These are phyloP conservation scores for Fusarium dlaminii DNA, from an alignment of 2,329 filamentous ascomycete genomes.

Conservation along the genomic window DNA sequence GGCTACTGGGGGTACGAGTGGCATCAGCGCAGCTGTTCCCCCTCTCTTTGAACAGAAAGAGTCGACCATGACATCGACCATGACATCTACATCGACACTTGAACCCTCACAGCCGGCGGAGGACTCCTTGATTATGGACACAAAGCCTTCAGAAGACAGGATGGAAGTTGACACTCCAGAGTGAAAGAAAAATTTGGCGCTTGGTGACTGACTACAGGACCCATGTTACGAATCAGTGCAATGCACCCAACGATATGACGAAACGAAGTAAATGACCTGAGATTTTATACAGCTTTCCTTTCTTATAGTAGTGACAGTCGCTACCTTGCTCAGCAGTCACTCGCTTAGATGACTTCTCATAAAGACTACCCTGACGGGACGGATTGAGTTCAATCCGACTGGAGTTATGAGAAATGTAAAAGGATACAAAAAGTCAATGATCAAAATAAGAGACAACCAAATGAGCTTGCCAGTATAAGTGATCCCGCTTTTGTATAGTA, in stretches of 20 bases:
- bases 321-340: slow-evolving; percentile 32
- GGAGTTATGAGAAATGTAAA: slow-evolving; percentile 14
- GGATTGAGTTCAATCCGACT: slow-evolving; percentile 9
- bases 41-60: slow-evolving; percentile 42
- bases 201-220: slow-evolving; percentile 23
- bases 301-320: slow-evolving; percentile 33
- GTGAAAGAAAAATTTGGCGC: slow-evolving; percentile 9
- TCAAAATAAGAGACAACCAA: slow-evolving; percentile 5
- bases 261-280: slow-evolving; percentile 43
- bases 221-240: slow-evolving; percentile 32
- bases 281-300: slow-evolving; percentile 33
- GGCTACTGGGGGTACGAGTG: slow-evolving; percentile 19
- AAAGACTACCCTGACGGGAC: not conserved
- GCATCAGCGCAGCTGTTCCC: slow-evolving; percentile 26
- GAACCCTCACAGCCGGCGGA: slow-evolving; percentile 38
- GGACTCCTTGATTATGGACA: slow-evolving; percentile 38
- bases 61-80: slow-evolving; percentile 26
- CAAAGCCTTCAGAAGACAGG: slow-evolving; percentile 40
- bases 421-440: slow-evolving; percentile 21
- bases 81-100: slow-evolving; percentile 29
- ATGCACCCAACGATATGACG: slow-evolving; percentile 36
- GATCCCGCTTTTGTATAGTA: not conserved
- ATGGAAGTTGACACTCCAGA: slow-evolving; percentile 42
- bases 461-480: not conserved
- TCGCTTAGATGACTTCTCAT: slow-evolving; percentile 34